Conservation (phyloP, 495 filamentous ascomycete species). For the Geopyxis carbonaria region DNA sequence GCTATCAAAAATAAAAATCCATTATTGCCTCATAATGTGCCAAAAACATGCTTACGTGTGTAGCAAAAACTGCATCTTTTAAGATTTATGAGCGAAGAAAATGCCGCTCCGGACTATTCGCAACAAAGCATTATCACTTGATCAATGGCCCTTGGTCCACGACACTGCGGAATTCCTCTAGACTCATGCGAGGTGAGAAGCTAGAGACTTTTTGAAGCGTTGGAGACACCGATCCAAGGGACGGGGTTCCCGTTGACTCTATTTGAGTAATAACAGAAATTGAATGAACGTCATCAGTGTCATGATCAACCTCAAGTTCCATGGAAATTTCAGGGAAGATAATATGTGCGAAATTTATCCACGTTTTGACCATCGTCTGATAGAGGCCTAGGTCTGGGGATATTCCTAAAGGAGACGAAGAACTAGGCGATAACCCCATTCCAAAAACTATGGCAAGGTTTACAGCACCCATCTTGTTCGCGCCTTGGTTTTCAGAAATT, state of each 20-base stretch:
- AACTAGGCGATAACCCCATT: conserved; percentile 23
- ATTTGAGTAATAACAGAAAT: background rate
- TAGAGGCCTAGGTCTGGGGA: conserved; percentile 24
- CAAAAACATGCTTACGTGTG: too few species aligned
- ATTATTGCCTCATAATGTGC: too few species aligned
- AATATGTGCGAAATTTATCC: conserved; percentile 20
- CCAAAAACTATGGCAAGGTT: conserved; percentile 28
- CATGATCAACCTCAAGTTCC: background rate
- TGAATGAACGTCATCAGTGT: background rate
- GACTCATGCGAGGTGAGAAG: background rate
- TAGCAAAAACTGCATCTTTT: too few species aligned
- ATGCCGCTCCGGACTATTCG: too few species aligned
- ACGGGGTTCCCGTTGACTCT: background rate
- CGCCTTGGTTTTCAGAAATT: conserved; percentile 19
- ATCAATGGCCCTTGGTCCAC: background rate
- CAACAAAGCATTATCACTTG: too few species aligned
- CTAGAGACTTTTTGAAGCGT: too few species aligned
- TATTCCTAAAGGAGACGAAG: conserved; percentile 20
- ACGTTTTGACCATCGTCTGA: conserved; percentile 25
- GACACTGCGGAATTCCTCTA: background rate
- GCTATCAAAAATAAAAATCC: too few species aligned
- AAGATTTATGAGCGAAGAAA: too few species aligned
- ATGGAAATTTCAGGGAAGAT: conserved; percentile 26
- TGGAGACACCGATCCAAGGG: background rate
- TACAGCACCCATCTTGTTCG: conserved; percentile 26